phyloP scores from a whole-genome alignment of 192 early-diverging fungal species.

The Umbelopsis vinacea region DNA sequence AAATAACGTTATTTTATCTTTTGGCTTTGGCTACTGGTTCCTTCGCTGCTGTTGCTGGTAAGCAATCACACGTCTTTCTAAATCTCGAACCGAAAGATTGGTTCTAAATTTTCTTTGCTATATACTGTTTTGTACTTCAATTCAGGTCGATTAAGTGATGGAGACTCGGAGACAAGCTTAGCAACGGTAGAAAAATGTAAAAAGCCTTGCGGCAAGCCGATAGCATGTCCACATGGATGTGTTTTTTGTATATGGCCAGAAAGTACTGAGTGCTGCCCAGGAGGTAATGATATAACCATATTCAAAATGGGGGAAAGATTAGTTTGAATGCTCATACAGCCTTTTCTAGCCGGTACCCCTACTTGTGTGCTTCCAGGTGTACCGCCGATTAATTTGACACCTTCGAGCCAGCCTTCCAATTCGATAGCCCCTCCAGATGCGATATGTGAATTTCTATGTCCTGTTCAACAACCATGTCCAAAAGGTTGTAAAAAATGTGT shows the following conservation, averaged over 20 bases:
- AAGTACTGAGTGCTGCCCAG: not conserved
- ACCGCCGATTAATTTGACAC: not conserved
- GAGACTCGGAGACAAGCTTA: too few relatives aligned
- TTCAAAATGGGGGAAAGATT: not conserved
- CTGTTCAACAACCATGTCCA: not conserved
- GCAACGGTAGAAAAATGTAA: not conserved
- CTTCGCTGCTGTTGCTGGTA: too few relatives aligned
- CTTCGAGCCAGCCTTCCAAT: not conserved
- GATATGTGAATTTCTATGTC: not conserved
- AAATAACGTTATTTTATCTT: too few relatives aligned
- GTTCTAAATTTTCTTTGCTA: too few relatives aligned
- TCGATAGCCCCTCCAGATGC: not conserved
- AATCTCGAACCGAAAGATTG: too few relatives aligned
- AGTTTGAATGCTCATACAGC: not conserved
- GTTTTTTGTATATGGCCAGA: not conserved
- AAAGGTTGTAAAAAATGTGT: constrained; percentile 4
- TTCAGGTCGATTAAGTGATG: too few relatives aligned
- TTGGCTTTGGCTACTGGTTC: too few relatives aligned
- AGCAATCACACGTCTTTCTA: too few relatives aligned
- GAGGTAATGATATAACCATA: not conserved
- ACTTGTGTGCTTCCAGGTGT: not conserved
- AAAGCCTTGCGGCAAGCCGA: not conserved
- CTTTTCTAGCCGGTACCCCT: not conserved
- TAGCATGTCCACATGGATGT: not conserved
- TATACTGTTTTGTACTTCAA: too few relatives aligned